A percentile compares a stretch with the other conserved stretches of the same genome.
Evolutionary conservation across 805 yeast species (phyloP).

Genomic region (Wickerhamomyces pijperi): DNA sequence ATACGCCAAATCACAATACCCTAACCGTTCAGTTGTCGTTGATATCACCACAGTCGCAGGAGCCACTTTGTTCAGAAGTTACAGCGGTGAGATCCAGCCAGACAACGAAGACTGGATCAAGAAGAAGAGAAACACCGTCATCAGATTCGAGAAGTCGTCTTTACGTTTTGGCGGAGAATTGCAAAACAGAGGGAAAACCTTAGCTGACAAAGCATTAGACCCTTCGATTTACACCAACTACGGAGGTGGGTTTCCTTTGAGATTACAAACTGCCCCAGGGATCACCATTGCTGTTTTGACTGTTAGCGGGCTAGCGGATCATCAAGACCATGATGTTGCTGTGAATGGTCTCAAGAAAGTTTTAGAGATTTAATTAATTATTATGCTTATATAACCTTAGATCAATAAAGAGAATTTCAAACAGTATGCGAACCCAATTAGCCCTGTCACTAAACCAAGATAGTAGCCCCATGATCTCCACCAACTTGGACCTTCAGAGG

Average conservation of each 20-base stretch:
- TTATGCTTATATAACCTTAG: too few relatives aligned
- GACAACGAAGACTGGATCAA: constrained; percentile 46
- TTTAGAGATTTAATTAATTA: too few relatives aligned
- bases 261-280: constrained; percentile 17
- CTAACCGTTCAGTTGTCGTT: constrained; percentile 25
- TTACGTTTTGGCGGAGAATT: constrained; percentile 35
- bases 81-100: constrained; percentile 19
- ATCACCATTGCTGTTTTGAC: constrained; percentile 37
- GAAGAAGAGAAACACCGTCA: constrained; percentile 36
- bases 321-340: constrained; percentile 42
- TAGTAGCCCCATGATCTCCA: too few relatives aligned
- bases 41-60: constrained; percentile 36
- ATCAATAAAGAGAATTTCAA: too few relatives aligned
- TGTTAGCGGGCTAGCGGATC: constrained; percentile 44
- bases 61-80: constrained; percentile 35
- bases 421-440: too few relatives aligned
- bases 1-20: constrained; percentile 19
- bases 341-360: constrained; percentile 18
- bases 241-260: constrained; percentile 48
- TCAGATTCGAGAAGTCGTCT: constrained; percentile 37
- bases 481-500: too few relatives aligned
- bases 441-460: too few relatives aligned
- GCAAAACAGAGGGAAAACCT: constrained; percentile 23
- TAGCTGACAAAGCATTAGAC: constrained; percentile 29
- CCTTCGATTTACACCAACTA: constrained; percentile 36